Percentiles rank a stretch among this genome's conserved stretches.
phyloP scores from a whole-genome alignment of 129 eudicot species.

The Centella asiatica region DNA sequence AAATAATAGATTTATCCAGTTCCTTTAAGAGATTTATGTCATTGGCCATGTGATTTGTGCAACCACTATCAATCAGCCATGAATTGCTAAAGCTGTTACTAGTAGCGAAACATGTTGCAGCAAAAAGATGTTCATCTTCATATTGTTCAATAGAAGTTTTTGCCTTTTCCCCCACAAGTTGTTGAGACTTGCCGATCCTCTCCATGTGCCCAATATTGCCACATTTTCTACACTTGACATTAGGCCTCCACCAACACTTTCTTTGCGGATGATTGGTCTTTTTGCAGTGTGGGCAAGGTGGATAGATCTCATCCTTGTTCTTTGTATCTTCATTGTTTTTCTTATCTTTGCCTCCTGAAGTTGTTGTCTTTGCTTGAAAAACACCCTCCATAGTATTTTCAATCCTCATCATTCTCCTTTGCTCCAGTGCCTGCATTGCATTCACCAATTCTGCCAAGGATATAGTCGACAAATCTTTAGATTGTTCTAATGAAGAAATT shows the following conservation, averaged over 20 bases:
- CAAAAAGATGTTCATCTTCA: conserved; percentile 9
- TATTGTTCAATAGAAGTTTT: background rate
- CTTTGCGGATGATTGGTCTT: background rate
- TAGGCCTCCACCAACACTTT: conserved; percentile 1
- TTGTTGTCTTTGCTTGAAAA: no score
- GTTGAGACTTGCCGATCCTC: background rate
- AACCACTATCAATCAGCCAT: conserved; percentile 13
- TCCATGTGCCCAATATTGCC: background rate
- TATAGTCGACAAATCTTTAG: no score
- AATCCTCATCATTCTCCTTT: no score
- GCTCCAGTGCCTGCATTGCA: no score
- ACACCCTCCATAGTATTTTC: no score
- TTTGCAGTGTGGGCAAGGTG: background rate
- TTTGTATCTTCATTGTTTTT: no score
- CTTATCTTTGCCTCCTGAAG: no score
- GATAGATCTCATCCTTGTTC: background rate
- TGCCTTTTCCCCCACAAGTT: no score
- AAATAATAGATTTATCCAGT: background rate
- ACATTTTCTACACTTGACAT: conserved; percentile 8
- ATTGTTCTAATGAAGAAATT: no score
- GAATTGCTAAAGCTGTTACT: background rate
- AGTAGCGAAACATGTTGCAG: conserved; percentile 1
- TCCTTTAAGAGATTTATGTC: background rate
- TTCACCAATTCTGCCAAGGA: no score
- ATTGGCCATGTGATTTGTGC: conserved; percentile 11